Evolutionary conservation across 228 moss, liverwort and hornwort species (phyloP).

Genomic region (Sphagnum magellanicum): DNA sequence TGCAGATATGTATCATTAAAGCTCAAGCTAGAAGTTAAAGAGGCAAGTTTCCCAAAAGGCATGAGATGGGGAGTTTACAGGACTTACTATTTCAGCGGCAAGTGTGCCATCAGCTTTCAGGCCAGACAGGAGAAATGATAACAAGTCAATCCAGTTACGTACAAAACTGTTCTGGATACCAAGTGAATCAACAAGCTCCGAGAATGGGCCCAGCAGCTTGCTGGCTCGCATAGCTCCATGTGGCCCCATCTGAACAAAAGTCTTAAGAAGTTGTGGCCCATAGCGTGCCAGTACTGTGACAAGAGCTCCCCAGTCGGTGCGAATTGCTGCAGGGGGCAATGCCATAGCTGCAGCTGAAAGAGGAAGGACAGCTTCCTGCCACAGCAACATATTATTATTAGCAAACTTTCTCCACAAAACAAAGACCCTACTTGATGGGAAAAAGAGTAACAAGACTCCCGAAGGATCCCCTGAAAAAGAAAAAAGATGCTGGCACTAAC

Average conservation of each 20-base stretch:
- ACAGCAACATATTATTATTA: background rate
- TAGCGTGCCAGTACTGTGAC: constrained; percentile 72
- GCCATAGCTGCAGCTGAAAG: constrained; percentile 84
- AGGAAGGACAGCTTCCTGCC: constrained; percentile 70
- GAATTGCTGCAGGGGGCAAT: constrained; percentile 82
- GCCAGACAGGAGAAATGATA: constrained; percentile 80
- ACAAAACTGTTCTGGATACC: constrained; percentile 64
- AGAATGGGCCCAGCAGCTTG: constrained; percentile 79
- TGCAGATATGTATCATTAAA: too few species aligned
- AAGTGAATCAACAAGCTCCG: constrained; percentile 68
- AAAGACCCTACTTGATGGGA: background rate
- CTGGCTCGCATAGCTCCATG: constrained; percentile 51
- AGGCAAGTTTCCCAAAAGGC: background rate
- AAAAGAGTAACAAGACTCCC: too few species aligned
- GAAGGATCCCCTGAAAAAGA: background rate
- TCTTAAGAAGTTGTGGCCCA: constrained; percentile 52
- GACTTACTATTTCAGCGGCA: constrained; percentile 85
- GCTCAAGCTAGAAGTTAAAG: too few species aligned
- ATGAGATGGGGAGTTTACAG: background rate
- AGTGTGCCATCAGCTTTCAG: constrained; percentile 84
- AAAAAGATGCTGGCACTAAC: background rate
- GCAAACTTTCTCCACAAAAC: background rate
- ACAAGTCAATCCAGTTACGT: constrained; percentile 83
- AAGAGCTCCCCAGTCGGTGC: constrained; percentile 74
- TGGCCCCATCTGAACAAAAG: constrained; percentile 53